A percentile compares a stretch with the other conserved stretches of the same genome.
These are phyloP conservation scores for Kwoniella heveanensis DNA, from an alignment of 768 basidiomycete species.

Conservation along the genomic window DNA sequence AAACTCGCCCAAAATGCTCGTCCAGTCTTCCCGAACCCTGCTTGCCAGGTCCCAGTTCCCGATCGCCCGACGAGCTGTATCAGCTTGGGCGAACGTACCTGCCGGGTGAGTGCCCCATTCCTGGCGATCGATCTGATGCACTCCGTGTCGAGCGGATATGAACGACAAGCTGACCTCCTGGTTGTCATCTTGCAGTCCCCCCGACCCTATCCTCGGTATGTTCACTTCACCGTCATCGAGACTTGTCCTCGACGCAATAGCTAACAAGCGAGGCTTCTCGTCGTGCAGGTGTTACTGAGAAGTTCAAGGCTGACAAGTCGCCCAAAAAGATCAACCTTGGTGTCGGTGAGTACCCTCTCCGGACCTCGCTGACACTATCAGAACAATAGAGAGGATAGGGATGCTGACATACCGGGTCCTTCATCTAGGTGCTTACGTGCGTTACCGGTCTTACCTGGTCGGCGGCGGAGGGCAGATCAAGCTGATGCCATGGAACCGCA, in stretches of 20 bases:
- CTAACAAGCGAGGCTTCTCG: background rate
- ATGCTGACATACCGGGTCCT: background rate
- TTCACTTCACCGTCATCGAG: background rate
- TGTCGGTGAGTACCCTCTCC: conserved; percentile 92
- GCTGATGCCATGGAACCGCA: conserved; percentile 18
- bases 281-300: conserved; percentile 68
- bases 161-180: no score
- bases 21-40: conserved; percentile 18
- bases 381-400: no score
- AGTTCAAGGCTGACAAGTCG: conserved; percentile 93
- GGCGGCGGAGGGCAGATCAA: background rate
- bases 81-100: conserved; percentile 51
- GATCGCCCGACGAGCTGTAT: conserved; percentile 32
- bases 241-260: no score
- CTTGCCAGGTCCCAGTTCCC: conserved; percentile 18
- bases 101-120: conserved; percentile 39
- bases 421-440: conserved; percentile 47
- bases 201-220: conserved; percentile 54
- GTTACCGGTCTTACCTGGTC: conserved; percentile 9
- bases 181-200: conserved; percentile 39
- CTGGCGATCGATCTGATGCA: no score
- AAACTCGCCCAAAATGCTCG: conserved; percentile 12
- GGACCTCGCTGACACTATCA: no score
- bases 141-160: no score
- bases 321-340: conserved; percentile 95